A percentile compares a stretch with the other conserved stretches of the same genome.
phyloP scores from a whole-genome alignment of 2,329 filamentous ascomycete species.

The Epichloe festucae region DNA sequence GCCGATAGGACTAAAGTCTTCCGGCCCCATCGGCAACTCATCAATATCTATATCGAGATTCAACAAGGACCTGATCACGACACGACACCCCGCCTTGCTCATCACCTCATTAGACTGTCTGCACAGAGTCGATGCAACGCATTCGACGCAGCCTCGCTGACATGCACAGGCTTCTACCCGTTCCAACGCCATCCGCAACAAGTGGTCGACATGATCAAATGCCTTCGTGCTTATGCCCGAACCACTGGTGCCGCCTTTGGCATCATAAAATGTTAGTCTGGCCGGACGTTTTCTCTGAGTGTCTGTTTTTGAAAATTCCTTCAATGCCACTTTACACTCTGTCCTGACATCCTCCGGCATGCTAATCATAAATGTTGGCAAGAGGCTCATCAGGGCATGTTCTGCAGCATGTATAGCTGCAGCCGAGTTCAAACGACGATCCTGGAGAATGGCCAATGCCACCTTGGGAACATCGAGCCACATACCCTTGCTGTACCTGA shows the following conservation, averaged over 20 bases:
- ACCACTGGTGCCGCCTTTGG: conserved; percentile 74
- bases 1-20: conserved; percentile 53
- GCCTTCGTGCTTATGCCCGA: conserved; percentile 84
- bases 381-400: conserved; percentile 73
- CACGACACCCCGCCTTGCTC: conserved; percentile 77
- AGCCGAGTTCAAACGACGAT: conserved; percentile 62
- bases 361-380: conserved; percentile 83
- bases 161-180: conserved; percentile 69
- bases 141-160: conserved; percentile 73
- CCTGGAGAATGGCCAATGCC: conserved; percentile 67
- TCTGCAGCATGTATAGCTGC: conserved; percentile 91
- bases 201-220: conserved; percentile 77
- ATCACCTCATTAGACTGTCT: conserved; percentile 82
- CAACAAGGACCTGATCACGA: conserved; percentile 66
- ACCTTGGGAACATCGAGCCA: conserved; percentile 82
- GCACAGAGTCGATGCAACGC: conserved; percentile 74
- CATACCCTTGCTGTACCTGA: conserved; percentile 76
- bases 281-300: conserved; percentile 70
- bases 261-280: conserved; percentile 85
- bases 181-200: conserved; percentile 63
- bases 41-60: conserved; percentile 72
- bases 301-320: conserved; percentile 67
- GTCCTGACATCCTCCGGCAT: conserved; percentile 87
- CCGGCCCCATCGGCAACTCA: conserved; percentile 72
- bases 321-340: conserved; percentile 80